Base-by-base conservation (phyloP, 2,329 filamentous ascomycete species). In the Amesomyces nigricolor region DNA sequence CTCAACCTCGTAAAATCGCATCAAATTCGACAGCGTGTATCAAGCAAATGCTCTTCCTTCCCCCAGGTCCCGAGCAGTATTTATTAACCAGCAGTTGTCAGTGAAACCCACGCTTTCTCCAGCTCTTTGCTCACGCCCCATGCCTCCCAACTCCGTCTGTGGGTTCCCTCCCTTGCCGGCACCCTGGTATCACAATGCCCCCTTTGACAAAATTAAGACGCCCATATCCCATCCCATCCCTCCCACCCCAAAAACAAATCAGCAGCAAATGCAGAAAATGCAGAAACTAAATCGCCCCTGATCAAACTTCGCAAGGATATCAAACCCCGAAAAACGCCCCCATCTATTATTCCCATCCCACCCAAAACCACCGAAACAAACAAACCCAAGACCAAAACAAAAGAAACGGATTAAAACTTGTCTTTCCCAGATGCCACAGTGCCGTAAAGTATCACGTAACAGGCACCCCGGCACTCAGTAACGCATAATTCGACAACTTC, bases 401-500 rank as follows among this genome's bases (percentile, higher is more conserved):
- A n/a, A n/a, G n/a, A n/a, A n/a, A n/a, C n/a, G n/a, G n/a, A n/a
- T n/a, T n/a, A n/a, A n/a, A n/a, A n/a, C n/a, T n/a, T n/a, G n/a
- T n/a, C n/a, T n/a, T n/a, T n/a, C n/a, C n/a, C n/a, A n/a, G n/a
- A n/a, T n/a, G n/a, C n/a, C n/a, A n/a, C n/a, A n/a, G n/a, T n/a
- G n/a, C n/a, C n/a, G n/a, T n/a, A n/a, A n/a, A n/a, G n/a, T n/a
- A n/a, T n/a, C n/a, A n/a, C n/a, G 17, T 45, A 48, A 53, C 43
- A 35, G 67, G 68, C 35, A 73, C 68, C 1, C 70, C 70, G 47
- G 69, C 70, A 4, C 71, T 69, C 38, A 83, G 68, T 42, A 79
- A 75, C 46, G 75, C 76, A 58, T 84, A 84, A 64, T 82, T 83
- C 32, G 75, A 70, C 29, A 84, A 64, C 64, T 82, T 83, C 11